phyloP scores from a whole-genome alignment of 495 filamentous ascomycete genomes.

The Penicillium subrubescens region DNA sequence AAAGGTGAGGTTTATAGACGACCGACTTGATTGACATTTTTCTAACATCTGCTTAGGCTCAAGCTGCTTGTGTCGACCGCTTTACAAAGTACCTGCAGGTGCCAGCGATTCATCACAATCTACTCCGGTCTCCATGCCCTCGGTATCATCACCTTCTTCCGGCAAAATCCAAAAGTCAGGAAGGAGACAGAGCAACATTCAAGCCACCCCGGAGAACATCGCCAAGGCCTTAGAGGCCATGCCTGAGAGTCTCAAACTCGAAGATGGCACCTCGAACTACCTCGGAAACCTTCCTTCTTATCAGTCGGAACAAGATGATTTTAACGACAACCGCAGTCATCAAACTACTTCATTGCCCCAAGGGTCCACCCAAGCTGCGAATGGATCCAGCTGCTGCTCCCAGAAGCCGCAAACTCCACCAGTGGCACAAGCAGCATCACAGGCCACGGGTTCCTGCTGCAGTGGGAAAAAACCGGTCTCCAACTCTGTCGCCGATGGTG shows the following conservation, averaged over 20 bases:
- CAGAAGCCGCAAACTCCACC: slow-evolving; percentile 20
- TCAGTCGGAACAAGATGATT: slow-evolving; percentile 10
- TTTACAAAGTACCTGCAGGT: slow-evolving; percentile 40
- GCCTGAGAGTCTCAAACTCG: slow-evolving; percentile 25
- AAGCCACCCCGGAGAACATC: slow-evolving; percentile 32
- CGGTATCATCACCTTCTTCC: slow-evolving; percentile 17
- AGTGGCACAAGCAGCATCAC: slow-evolving; percentile 14
- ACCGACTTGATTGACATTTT: not conserved
- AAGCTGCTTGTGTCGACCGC: slow-evolving; percentile 43
- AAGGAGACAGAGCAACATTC: slow-evolving; percentile 30
- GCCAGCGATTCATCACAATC: slow-evolving; percentile 21
- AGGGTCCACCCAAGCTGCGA: slow-evolving; percentile 2
- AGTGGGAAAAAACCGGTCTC: slow-evolving; percentile 10
- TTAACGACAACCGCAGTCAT: not conserved
- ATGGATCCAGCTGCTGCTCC: slow-evolving; percentile 34
- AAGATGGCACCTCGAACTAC: slow-evolving; percentile 21
- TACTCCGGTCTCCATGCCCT: slow-evolving; percentile 11
- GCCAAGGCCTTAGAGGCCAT: slow-evolving; percentile 30
- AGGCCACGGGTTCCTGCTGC: slow-evolving; percentile 37
- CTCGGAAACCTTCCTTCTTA: slow-evolving; percentile 13
- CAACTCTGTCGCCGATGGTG: not conserved
- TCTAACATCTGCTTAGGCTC: slow-evolving; percentile 28
- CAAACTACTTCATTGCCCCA: not conserved
- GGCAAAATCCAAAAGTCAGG: slow-evolving; percentile 33
- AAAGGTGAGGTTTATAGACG: slow-evolving; percentile 35